Percentiles rank a stretch among this genome's conserved stretches.
Evolutionary conservation across 768 basidiomycete species (phyloP).

Genomic region (Calocera viscosa): DNA sequence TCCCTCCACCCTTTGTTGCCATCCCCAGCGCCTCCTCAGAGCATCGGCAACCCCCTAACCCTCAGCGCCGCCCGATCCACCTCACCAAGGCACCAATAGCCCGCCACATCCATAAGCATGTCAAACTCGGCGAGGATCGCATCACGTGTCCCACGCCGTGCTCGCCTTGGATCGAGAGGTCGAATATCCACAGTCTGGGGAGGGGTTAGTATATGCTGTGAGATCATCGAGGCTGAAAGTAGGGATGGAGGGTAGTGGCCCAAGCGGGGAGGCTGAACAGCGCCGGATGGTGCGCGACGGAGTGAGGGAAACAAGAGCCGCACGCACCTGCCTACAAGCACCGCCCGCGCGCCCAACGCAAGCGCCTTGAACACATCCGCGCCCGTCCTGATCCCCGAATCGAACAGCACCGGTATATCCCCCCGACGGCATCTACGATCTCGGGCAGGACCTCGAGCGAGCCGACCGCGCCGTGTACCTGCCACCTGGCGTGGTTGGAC

Average conservation of each 20-base stretch:
- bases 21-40: neutral
- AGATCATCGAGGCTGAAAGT: no score
- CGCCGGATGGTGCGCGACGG: neutral
- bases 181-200: slow-evolving; percentile 49
- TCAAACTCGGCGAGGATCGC: slow-evolving; percentile 57
- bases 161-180: slow-evolving; percentile 55
- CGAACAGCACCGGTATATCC: slow-evolving; percentile 61
- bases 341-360: slow-evolving; percentile 72
- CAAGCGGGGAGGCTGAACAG: no score
- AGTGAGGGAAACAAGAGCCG: no score
- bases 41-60: neutral
- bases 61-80: slow-evolving; percentile 3
- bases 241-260: no score
- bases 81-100: slow-evolving; percentile 22
- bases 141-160: slow-evolving; percentile 65
- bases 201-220: no score
- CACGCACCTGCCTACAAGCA: slow-evolving; percentile 43
- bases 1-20: no score
- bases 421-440: slow-evolving; percentile 53
- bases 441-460: slow-evolving; percentile 58
- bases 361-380: slow-evolving; percentile 68
- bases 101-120: slow-evolving; percentile 48
- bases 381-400: slow-evolving; percentile 70
- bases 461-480: slow-evolving; percentile 63
- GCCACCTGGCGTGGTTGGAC: slow-evolving; percentile 58